Base-by-base conservation (phyloP, 176 grass and related monocot genomes). In the Luzula sylvatica region DNA sequence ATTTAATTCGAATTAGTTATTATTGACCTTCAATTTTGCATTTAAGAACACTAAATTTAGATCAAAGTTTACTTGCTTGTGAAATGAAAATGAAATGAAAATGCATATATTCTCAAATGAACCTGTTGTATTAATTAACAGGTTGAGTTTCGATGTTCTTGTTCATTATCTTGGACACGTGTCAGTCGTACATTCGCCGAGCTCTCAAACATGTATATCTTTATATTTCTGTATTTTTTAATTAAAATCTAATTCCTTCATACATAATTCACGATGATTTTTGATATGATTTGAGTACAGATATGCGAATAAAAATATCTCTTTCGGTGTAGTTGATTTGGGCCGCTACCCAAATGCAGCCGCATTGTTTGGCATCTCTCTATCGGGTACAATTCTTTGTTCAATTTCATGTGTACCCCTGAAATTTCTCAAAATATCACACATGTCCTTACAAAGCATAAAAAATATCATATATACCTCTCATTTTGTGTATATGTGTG, bases 261-360 rank as follows among this genome's bases (percentile, higher is more conserved):
- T n/a, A n/a, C n/a, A n/a, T n/a, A n/a, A n/a, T n/a, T n/a, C n/a
- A n/a, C n/a, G n/a, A n/a, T 50, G 20, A 55, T 64, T 7, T 61
- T 21, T 56, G 9, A 50, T 6, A 14, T 12, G 19, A n/a, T n/a
- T 58, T 78, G 28, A 46, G 65, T 81, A 58, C 75, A 90, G 92
- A 68, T 90, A 86, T 76, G 79, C 85, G 12, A 90, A 80, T 65
- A 98, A 86, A 73, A 90, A 80, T 27, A 74, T 98, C 38, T 89
- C 92, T 47, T 98, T 98, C 86, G 85, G 81, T 66, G 65, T 83
- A 82, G 52, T 98, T 66, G 92, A 90, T 82, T 65, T 98, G 29
- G 92, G 92, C 56, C 92, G 88, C 67, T 98, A 89, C n/a, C 92
- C 92, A 77, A 90, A 90, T 86, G 85, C 81, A 65, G 81, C 85